phyloP scores from a whole-genome alignment of 192 early-diverging fungal species.

The Ambispora gerdemannii region DNA sequence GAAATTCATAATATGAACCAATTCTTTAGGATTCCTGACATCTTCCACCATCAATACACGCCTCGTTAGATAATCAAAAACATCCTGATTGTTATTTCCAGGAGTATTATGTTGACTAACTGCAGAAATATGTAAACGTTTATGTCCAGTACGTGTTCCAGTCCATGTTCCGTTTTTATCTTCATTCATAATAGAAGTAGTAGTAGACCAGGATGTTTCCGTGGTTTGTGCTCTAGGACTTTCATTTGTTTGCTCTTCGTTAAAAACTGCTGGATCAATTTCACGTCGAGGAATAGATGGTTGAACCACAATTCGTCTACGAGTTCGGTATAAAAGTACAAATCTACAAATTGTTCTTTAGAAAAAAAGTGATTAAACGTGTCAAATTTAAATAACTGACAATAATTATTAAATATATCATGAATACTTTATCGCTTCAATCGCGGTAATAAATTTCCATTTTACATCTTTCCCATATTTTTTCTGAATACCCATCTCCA shows the following conservation, averaged over 20 bases:
- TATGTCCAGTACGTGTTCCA: slow-evolving; percentile 39
- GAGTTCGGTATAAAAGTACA: slow-evolving; percentile 16
- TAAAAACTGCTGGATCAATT: slow-evolving; percentile 29
- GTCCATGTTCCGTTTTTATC: slow-evolving; percentile 45
- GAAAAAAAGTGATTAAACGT: slow-evolving; percentile 17
- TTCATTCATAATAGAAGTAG: not conserved
- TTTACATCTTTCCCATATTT: slow-evolving; percentile 56
- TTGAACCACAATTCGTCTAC: slow-evolving; percentile 1
- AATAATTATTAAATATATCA: slow-evolving; percentile 8
- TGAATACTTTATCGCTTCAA: slow-evolving; percentile 69
- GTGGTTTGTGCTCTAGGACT: not conserved
- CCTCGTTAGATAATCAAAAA: slow-evolving; percentile 52
- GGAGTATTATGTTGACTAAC: slow-evolving; percentile 30
- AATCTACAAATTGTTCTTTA: slow-evolving; percentile 27
- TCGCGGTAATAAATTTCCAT: slow-evolving; percentile 58
- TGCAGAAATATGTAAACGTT: slow-evolving; percentile 36
- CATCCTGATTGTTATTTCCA: slow-evolving; percentile 40
- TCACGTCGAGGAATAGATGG: slow-evolving; percentile 22
- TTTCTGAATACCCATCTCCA: slow-evolving; percentile 76
- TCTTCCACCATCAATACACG: slow-evolving; percentile 61
- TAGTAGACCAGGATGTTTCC: not conserved
- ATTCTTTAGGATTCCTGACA: slow-evolving; percentile 62
- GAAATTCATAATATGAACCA: slow-evolving; percentile 57
- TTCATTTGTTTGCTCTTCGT: not conserved
- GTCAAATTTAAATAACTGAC: not conserved